Base-by-base conservation (phyloP, 1,284 basidiomycete genomes). In the Puccinia brachypodii region DNA sequence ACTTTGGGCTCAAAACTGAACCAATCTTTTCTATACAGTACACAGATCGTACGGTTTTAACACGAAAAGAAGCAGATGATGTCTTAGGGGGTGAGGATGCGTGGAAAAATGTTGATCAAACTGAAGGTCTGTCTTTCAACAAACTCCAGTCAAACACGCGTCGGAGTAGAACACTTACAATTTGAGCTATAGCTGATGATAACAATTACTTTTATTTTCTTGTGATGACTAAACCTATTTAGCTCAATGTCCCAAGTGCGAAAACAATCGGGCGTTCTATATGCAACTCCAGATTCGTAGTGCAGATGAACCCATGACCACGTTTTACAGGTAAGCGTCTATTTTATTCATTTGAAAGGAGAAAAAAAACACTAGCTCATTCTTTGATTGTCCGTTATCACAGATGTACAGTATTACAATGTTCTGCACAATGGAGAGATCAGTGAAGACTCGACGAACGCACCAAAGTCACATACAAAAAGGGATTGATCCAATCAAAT, bases 251-350 rank as follows among this genome's bases (percentile, higher is more conserved):
- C 92, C 92, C 19, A 96, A 95, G 86, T 99, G 96, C 87, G 95
- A 97, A 85, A 90, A 93, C 85, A 90, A 90, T 56, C 89, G 92
- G 81, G 95, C 96, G 8, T 98, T 96, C 88, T 99, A 94, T 87
- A 94, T 96, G 87, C 95, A 98, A 88, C 88, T 98, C 25, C 96
- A 99, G 87, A 99, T 98, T 84, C 89, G 96, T 47, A 96, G 94
- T 84, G 96, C 96, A 0, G 95, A 97, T 87, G 95, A 97, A 86
- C 95, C 95, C 7, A 96, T 95, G 93, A 97, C 95, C 9, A 97
- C 93, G 0, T 97, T 95, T 93, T 89, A 88, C 82, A 83, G 93
- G 90, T 58, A 71, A 50, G 81, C 71, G 8, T n/a, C 7, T n/a
- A 19, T 28, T 44, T 36, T 8, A 9, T 62, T 76, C 40, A 42